Base-by-base conservation (phyloP, 345 rosid species). In the Pelargonium nanum region DNA sequence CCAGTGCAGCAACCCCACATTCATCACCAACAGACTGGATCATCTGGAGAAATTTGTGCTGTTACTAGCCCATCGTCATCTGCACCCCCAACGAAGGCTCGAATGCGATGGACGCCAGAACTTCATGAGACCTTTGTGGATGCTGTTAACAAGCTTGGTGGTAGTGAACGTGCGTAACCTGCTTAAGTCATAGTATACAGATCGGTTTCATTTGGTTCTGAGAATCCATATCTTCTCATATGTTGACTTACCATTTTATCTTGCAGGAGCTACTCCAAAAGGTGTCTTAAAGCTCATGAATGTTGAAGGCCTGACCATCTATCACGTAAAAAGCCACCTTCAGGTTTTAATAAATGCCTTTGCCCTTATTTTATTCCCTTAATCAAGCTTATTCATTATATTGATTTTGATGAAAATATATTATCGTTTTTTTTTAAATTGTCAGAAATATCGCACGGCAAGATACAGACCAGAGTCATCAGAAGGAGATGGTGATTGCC, bases 41-140 rank as follows among this genome's bases (percentile, higher is more conserved):
- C 65, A 53, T 59, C 55, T 34, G 69, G 60, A 69, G 88, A 82
- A 61, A 64, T 48, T 30, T 55, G 63, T 62, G 53, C 65, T 45
- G 68, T 24, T 62, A 64, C 77, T 53, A 65, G 55, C 67, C 73
- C 77, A 52, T 62, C 66, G 19, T 58, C 83, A 1, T 26, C 71
- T 58, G 73, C 74, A 63, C 65, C 81, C 24, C 26, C 71, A 57
- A 68, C 78, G 32, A 91, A 83, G 80, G 59, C 86, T 22, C 80
- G 98, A 59, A 88, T 91, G 91, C 94, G 96, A 17, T 91, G 98
- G 98, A 91, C 96, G 20, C 95, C 88, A 10, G 96, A 92, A 68
- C 93, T 88, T 73, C 98, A 92, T 53, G 98, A 88, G 71, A 77
- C 91, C 57, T 92, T 92, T 67, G 81, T 92, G 6, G 96, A 92